Evolutionary conservation across 768 basidiomycete genomes (phyloP).

Genomic region (Xerocomellus intermedius): DNA sequence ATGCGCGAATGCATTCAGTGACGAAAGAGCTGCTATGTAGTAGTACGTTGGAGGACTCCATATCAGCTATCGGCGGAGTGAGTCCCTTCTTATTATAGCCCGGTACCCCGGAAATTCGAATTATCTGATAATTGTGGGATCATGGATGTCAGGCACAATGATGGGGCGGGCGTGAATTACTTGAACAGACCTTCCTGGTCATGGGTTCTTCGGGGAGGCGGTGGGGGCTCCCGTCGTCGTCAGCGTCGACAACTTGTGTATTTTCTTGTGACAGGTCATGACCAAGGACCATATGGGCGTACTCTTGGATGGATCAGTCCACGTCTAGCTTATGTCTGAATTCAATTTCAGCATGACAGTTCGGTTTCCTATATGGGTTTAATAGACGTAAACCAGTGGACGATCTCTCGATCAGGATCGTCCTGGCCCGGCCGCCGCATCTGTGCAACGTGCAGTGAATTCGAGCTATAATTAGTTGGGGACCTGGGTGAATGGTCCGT

Average conservation of each 20-base stretch:
- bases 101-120: constrained; percentile 3
- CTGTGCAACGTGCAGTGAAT: not conserved
- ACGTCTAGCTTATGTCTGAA: not conserved
- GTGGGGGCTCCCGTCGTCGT: constrained; percentile 9
- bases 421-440: not conserved
- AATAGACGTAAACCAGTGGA: constrained; percentile 6
- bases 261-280: not conserved
- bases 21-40: not conserved
- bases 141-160: constrained; percentile 18
- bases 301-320: not conserved
- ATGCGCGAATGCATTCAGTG: not conserved
- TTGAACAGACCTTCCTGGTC: not conserved
- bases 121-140: constrained; percentile 9
- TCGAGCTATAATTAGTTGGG: not conserved
- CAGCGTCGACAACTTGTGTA: not conserved
- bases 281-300: not conserved
- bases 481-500: not conserved
- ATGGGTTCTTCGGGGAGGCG: constrained; percentile 1
- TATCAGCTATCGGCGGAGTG: constrained; percentile 7
- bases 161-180: constrained; percentile 1
- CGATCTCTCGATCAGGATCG: constrained; percentile 23
- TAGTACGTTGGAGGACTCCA: not conserved
- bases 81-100: not conserved
- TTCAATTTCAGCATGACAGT: not conserved
- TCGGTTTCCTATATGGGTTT: constrained; percentile 1